Conservation (phyloP, 257 asterid genomes). For the Przewalskia tangutica region DNA sequence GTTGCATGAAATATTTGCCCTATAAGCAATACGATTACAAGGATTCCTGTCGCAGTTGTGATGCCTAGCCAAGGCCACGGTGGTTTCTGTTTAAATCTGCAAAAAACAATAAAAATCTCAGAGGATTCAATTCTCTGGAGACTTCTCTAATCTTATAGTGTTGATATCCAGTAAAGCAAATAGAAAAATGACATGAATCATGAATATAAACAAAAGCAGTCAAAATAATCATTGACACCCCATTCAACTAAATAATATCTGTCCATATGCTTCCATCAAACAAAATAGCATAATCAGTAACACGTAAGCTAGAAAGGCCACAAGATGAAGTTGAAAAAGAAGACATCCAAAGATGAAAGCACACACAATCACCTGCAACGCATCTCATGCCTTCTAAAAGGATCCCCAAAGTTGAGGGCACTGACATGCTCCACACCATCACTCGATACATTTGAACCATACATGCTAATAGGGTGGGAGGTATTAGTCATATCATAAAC, state of each 20-base stretch:
- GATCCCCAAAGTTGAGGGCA: constrained; percentile 89
- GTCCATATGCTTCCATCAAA: neutral
- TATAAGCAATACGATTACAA: constrained; percentile 49
- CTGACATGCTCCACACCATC: constrained; percentile 58
- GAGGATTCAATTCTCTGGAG: neutral
- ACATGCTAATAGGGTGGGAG: constrained; percentile 83
- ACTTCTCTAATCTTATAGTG: neutral
- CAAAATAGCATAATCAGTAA: neutral
- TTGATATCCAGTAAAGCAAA: neutral
- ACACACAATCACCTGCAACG: constrained; percentile 63
- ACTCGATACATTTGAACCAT: constrained; percentile 46
- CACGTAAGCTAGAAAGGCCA: neutral
- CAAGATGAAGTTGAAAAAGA: neutral
- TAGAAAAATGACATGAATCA: neutral
- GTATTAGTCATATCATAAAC: constrained; percentile 71
- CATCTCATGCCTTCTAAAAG: constrained; percentile 92
- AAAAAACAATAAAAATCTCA: constrained; percentile 1
- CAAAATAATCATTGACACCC: neutral
- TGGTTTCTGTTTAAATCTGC: constrained; percentile 83
- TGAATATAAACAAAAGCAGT: neutral
- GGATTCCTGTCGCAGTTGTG: constrained; percentile 35
- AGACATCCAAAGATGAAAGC: neutral
- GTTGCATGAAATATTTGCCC: constrained; percentile 73
- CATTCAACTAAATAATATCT: neutral
- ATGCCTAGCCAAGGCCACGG: constrained; percentile 86